Percentiles rank a stretch among this genome's conserved stretches.
Evolutionary conservation across 768 basidiomycete genomes (phyloP).

Genomic region (Phanerodontia chrysosporium): DNA sequence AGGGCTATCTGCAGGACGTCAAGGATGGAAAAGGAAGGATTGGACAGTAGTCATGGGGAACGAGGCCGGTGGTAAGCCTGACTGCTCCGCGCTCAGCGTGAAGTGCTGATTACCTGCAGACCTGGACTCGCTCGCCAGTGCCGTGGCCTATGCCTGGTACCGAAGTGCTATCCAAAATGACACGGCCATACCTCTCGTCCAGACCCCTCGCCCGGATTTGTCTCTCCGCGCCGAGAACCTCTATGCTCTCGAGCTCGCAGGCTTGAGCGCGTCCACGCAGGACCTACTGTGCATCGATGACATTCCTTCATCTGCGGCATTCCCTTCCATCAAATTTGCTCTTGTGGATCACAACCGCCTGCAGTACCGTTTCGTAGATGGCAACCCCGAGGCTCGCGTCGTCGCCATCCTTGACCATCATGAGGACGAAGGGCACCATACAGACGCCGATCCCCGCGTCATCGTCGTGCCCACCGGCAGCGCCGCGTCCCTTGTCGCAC

Average conservation of each 20-base stretch:
- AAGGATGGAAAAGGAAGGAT: constrained; percentile 41
- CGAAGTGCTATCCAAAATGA: constrained; percentile 46
- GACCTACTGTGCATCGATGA: constrained; percentile 70
- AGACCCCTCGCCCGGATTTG: constrained; percentile 65
- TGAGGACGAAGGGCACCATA: constrained; percentile 72
- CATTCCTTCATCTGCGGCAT: constrained; percentile 41
- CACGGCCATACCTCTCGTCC: constrained; percentile 69
- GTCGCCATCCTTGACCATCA: constrained; percentile 88
- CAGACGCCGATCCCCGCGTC: constrained; percentile 57
- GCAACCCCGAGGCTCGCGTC: constrained; percentile 48
- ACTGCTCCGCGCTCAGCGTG: neutral
- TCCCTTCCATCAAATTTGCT: constrained; percentile 58
- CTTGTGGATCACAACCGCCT: constrained; percentile 92
- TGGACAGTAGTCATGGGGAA: constrained; percentile 95
- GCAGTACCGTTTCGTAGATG: constrained; percentile 34
- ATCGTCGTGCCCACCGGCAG: constrained; percentile 68
- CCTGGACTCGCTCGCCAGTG: constrained; percentile 83
- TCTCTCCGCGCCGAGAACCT: constrained; percentile 83
- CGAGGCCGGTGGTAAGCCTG: constrained; percentile 81
- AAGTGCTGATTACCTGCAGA: constrained; percentile 43
- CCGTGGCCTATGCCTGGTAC: constrained; percentile 82
- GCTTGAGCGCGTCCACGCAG: constrained; percentile 43
- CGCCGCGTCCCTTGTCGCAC: constrained; percentile 66
- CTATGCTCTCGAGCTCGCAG: constrained; percentile 62
- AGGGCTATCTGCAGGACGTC: constrained; percentile 56